Percentiles rank a stretch among this genome's conserved stretches.
phyloP scores from a whole-genome alignment of 176 grass and related monocot genomes.

The Cenchrus purpureus region DNA sequence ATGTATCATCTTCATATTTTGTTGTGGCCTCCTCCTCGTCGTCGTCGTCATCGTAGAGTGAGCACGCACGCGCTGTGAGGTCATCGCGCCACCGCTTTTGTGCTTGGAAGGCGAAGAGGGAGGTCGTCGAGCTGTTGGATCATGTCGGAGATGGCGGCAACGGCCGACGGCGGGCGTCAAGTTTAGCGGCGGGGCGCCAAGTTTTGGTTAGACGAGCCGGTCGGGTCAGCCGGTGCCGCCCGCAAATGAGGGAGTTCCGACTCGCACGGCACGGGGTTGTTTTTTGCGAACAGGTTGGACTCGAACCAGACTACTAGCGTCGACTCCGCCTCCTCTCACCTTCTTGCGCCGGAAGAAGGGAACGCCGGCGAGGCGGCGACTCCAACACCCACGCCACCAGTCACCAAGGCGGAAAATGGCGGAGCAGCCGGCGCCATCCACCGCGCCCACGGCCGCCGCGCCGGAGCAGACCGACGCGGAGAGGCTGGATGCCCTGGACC shows the following conservation, averaged over 20 bases:
- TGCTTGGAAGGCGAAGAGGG: no score
- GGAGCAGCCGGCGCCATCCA: slow-evolving; percentile 41
- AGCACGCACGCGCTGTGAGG: no score
- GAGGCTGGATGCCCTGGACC: slow-evolving; percentile 78
- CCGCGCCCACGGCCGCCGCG: slow-evolving; percentile 19
- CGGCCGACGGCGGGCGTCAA: no score
- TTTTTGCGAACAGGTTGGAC: neutral
- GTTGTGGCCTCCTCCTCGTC: no score
- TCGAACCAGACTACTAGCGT: neutral
- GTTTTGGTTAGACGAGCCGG: no score
- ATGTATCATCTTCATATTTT: neutral
- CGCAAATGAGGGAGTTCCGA: neutral
- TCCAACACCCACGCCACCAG: neutral
- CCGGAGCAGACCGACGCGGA: slow-evolving; percentile 61
- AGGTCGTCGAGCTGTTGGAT: no score
- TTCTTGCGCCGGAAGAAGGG: slow-evolving; percentile 52
- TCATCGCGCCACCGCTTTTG: no score
- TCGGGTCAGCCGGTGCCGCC: no score
- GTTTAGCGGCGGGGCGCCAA: no score
- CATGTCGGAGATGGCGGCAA: no score
- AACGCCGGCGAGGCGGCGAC: slow-evolving; percentile 24
- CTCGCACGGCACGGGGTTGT: neutral
- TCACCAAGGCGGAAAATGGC: slow-evolving; percentile 39
- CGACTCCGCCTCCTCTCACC: neutral
- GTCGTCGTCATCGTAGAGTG: no score